Base-by-base conservation (phyloP, 768 basidiomycete genomes). In the Termitomyces sp. region DNA sequence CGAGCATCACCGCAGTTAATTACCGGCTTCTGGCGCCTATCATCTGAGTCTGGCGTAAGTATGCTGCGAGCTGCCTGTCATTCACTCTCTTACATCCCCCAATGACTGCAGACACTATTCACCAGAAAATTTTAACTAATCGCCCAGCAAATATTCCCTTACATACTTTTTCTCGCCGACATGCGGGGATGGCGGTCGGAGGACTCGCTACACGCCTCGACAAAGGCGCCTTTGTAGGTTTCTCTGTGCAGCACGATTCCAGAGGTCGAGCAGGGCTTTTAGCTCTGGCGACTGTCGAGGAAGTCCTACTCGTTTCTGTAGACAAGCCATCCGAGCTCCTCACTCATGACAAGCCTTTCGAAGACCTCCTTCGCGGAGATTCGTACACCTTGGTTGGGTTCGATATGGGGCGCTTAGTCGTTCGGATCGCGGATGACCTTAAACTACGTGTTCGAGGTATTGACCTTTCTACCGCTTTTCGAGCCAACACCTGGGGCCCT, bases 401-500 rank as follows among this genome's bases (percentile, higher is more conserved):
- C 57, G 69, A 69, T 6, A 71, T 80, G 73, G 73, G 72, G 0
- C 70, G 70, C 12, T 59, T 74, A 6, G 78, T 75, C 0, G 42
- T 80, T 18, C 69, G 73, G 8, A 59, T 79, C 7, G 63, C 69
- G 28, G 60, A 68, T 24, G 68, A 73, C 35, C 60, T 70, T 13
- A 62, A 69, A 3, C 52, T 66, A 7, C 73, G 65, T 33, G 65
- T 79, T 3, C 57, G 64, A 18, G 80, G 78, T 1, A 66, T 79
- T 2, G 80, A 82, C 48, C 69, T 81, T 16, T 73, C 73, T 13
- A 73, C 72, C 0, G 58, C 75, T 5, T 66, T 68, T 48, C 53
- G 65, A 15, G 56, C 55, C 18, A 55, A 69, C 16, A 65, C 64
- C 7, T 59, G 62, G 40, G 56, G 63, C 1, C 69, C 73, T 1